Percentiles rank a stretch among this genome's conserved stretches.
phyloP scores from a whole-genome alignment of 371 early-diverging fungal species.

The Mucor ambiguus region DNA sequence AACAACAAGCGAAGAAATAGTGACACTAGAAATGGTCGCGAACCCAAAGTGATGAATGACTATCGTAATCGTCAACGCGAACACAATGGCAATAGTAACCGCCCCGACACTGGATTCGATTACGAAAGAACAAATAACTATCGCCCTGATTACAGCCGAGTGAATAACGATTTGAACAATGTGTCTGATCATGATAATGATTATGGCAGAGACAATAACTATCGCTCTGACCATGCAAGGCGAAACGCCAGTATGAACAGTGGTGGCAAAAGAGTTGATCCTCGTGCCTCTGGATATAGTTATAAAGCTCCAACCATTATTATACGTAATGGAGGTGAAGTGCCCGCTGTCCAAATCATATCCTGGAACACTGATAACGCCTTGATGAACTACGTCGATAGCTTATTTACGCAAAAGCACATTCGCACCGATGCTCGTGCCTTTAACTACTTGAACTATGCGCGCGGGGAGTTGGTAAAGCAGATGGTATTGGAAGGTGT shows the following conservation, averaged over 20 bases:
- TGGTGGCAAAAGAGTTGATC: neutral
- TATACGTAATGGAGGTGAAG: constrained; percentile 10
- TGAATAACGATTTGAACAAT: neutral
- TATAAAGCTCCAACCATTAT: neutral
- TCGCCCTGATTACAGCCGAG: neutral
- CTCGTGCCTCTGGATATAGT: neutral
- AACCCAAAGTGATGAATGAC: neutral
- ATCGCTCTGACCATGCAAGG: constrained; percentile 3
- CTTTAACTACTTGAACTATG: constrained; percentile 12
- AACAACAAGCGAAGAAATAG: constrained; percentile 8
- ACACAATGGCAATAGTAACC: neutral
- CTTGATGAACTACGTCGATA: constrained; percentile 17
- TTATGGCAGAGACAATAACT: neutral
- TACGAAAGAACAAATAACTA: constrained; percentile 1
- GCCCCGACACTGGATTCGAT: neutral
- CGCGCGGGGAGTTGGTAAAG: constrained; percentile 18
- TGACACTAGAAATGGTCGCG: neutral
- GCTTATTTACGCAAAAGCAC: constrained; percentile 12
- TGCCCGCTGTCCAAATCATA: constrained; percentile 28
- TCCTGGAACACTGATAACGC: constrained; percentile 18
- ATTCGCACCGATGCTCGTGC: constrained; percentile 19
- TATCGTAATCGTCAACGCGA: neutral
- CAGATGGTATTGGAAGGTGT: constrained; percentile 35
- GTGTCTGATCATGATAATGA: neutral
- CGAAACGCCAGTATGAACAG: neutral